Conservation (phyloP, 208 protist species). For the Trypanosomatidae sp. region DNA sequence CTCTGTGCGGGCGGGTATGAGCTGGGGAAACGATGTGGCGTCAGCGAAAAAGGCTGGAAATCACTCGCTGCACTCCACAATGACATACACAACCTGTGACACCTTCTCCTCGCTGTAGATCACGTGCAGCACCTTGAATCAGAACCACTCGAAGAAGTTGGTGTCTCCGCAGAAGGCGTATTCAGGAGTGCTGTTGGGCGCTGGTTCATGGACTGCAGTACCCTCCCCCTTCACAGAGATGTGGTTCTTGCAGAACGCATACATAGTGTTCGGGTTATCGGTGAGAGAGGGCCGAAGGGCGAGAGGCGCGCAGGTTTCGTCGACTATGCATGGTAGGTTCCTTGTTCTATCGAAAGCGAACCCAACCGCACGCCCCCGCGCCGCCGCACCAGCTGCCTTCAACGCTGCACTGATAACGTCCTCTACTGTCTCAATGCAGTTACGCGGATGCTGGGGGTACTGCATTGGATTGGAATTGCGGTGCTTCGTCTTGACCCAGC, state of each 20-base stretch:
- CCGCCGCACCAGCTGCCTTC: constrained; percentile 17
- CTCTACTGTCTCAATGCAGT: constrained; percentile 55
- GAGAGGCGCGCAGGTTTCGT: constrained; percentile 38
- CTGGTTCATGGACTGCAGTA: constrained; percentile 39
- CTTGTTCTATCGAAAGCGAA: constrained; percentile 50
- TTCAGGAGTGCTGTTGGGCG: constrained; percentile 38
- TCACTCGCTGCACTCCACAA: constrained; percentile 63
- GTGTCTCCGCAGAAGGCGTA: constrained; percentile 66
- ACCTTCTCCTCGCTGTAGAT: constrained; percentile 39
- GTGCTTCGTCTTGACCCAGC: constrained; percentile 38
- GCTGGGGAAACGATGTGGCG: constrained; percentile 19
- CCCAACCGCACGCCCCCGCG: constrained; percentile 33
- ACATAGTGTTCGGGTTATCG: constrained; percentile 63
- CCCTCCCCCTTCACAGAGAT: constrained; percentile 47
- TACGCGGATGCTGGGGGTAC: constrained; percentile 57
- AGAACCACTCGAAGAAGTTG: constrained; percentile 68
- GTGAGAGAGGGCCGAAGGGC: constrained; percentile 32
- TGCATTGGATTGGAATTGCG: constrained; percentile 38
- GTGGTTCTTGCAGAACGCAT: constrained; percentile 72
- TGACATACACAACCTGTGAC: constrained; percentile 26
- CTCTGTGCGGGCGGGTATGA: constrained; percentile 45
- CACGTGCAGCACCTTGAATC: constrained; percentile 58
- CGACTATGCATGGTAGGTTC: constrained; percentile 54
- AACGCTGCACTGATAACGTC: constrained; percentile 28
- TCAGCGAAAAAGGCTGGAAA: constrained; percentile 54